Conservation (phyloP, 2,329 filamentous ascomycete species). For the Verticillium nubilum region DNA sequence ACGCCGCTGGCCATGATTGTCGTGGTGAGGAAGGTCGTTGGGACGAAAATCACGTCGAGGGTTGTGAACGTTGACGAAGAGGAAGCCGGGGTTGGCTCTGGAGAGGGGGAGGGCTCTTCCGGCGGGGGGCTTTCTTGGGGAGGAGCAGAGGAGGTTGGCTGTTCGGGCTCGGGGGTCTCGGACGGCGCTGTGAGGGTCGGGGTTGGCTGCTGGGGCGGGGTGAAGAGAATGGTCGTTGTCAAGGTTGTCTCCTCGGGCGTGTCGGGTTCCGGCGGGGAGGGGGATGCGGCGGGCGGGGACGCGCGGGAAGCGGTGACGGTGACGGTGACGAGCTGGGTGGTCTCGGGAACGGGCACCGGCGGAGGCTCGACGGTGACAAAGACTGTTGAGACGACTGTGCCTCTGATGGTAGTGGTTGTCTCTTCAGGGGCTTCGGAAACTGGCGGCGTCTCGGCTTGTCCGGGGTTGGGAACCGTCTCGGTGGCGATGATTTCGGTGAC, state of each 20-base stretch:
- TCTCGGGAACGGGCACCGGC: background rate
- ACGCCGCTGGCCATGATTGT: constrained; percentile 4
- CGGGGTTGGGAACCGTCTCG: constrained; percentile 5
- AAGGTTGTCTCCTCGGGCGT: background rate
- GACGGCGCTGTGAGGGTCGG: background rate
- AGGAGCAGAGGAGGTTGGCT: background rate
- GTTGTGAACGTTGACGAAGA: background rate
- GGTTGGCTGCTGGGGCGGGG: background rate
- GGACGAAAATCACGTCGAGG: constrained; percentile 14
- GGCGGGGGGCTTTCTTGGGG: background rate
- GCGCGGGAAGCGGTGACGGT: background rate
- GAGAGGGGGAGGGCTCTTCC: background rate
- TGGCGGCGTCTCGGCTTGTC: background rate
- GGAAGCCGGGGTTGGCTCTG: background rate
- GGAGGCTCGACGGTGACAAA: constrained; percentile 3
- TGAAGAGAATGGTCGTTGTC: background rate
- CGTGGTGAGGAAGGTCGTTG: constrained; percentile 16
- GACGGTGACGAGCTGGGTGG: constrained; percentile 1
- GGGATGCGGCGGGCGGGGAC: background rate
- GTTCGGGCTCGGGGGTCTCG: background rate
- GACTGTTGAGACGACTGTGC: constrained; percentile 7
- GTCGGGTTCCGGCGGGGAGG: background rate
- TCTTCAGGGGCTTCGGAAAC: background rate
- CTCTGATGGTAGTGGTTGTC: constrained; percentile 7
- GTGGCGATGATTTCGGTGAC: constrained; percentile 8